Evolutionary conservation across 805 yeast genomes (phyloP).

Genomic region (Candida fluviatilis): DNA sequence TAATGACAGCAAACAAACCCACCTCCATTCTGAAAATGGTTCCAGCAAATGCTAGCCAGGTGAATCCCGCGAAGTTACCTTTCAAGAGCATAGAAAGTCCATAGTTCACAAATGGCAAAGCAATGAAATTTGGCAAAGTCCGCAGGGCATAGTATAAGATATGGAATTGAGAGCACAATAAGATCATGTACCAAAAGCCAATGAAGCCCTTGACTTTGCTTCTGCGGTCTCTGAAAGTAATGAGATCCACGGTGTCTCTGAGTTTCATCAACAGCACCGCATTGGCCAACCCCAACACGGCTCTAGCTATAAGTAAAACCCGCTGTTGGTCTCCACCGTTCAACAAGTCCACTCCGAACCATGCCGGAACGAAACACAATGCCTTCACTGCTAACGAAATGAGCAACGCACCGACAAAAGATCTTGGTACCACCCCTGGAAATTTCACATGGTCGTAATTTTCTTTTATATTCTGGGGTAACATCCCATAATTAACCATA

Average conservation of each 20-base stretch:
- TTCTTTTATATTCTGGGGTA: constrained; percentile 23
- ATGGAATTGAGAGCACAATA: constrained; percentile 73
- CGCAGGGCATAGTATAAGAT: constrained; percentile 75
- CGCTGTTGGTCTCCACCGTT: constrained; percentile 32
- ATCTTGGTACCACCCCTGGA: constrained; percentile 88
- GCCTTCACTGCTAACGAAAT: constrained; percentile 47
- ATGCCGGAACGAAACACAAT: constrained; percentile 8
- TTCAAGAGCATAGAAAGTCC: constrained; percentile 49
- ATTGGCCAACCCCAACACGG: constrained; percentile 60
- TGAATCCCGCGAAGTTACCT: constrained; percentile 47
- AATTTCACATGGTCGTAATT: constrained; percentile 71
- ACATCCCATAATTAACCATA: constrained; percentile 58
- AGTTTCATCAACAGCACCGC: constrained; percentile 48
- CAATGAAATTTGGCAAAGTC: constrained; percentile 83
- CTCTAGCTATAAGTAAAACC: constrained; percentile 54
- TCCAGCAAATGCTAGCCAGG: constrained; percentile 57
- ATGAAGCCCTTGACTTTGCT: constrained; percentile 17
- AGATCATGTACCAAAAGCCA: constrained; percentile 56
- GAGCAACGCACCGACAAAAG: constrained; percentile 68
- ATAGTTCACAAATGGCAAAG: constrained; percentile 64
- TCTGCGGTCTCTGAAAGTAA: constrained; percentile 19
- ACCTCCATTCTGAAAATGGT: constrained; percentile 72
- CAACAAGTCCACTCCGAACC: constrained; percentile 18
- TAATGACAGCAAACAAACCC: constrained; percentile 46
- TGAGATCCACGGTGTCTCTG: constrained; percentile 30